Evolutionary conservation across 2,329 filamentous ascomycete species (phyloP).

Genomic region (Berkeleyomyces rouxiae): DNA sequence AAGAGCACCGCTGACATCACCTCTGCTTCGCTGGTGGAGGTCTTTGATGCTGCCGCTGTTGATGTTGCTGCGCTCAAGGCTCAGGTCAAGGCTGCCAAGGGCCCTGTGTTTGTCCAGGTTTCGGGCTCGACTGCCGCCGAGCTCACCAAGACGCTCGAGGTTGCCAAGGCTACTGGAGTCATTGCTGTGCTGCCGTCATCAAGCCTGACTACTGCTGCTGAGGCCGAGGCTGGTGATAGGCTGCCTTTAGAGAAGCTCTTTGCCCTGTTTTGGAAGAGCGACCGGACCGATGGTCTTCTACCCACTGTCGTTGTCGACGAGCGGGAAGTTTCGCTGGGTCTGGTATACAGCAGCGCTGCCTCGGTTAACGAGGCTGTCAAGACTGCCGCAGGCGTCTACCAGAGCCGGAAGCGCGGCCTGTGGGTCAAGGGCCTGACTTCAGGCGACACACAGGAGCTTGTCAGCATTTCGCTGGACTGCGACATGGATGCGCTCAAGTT

Average conservation of each 20-base stretch:
- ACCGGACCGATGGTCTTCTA: constrained; percentile 68
- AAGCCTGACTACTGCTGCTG: constrained; percentile 50
- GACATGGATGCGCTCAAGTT: constrained; percentile 88
- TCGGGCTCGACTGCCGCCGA: constrained; percentile 27
- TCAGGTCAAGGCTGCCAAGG: constrained; percentile 29
- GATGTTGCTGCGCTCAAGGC: constrained; percentile 29
- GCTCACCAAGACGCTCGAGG: constrained; percentile 22
- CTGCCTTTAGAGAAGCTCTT: constrained; percentile 57
- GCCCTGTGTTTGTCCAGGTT: constrained; percentile 35
- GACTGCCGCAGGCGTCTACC: constrained; percentile 71
- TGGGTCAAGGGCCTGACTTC: constrained; percentile 97
- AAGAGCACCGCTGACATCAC: constrained; percentile 30
- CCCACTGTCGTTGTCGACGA: constrained; percentile 87
- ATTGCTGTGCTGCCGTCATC: constrained; percentile 62
- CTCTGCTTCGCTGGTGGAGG: constrained; percentile 35
- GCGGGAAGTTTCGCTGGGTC: constrained; percentile 62
- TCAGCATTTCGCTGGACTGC: constrained; percentile 76
- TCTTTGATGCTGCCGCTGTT: constrained; percentile 29
- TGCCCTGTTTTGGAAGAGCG: constrained; percentile 58
- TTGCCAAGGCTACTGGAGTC: constrained; percentile 34
- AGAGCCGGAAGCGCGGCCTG: constrained; percentile 83
- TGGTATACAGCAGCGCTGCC: constrained; percentile 88
- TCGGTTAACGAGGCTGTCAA: constrained; percentile 75
- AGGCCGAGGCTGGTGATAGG: constrained; percentile 31
- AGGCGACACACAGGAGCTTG: constrained; percentile 79